Base-by-base conservation (phyloP, 2,329 filamentous ascomycete genomes). In the Xylariales sp. region DNA sequence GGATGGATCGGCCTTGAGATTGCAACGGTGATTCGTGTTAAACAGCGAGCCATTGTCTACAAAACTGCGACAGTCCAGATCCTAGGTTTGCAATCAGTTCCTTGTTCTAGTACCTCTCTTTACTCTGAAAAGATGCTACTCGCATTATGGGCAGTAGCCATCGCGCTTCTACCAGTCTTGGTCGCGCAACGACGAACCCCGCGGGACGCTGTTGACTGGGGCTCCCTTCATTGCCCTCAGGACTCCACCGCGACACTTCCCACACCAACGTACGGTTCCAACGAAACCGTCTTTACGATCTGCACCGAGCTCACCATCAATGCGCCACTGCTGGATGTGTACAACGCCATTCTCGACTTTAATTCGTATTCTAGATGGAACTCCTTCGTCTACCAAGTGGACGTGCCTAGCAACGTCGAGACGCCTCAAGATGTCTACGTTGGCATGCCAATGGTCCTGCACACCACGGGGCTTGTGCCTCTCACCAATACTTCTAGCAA, bases 381-480 rank as follows among this genome's bases (percentile, higher is more conserved):
- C 45, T 45, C 47, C 6, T 59, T 57, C 44, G 51, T 57, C 24
- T 33, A 47, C 22, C 28, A 46, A 14, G 50, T 57, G 3, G 44
- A 28, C 2, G 36, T 56, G 4, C 51, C 55, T 1, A 19, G 45
- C 18, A 50, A 51, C 32, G 51, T 55, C 8, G 31, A 11, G 1
- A 57, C 53, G 2, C 51, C 55, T 3, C 33, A 28, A 3, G 50
- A 52, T 19, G 43, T 52, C 18, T 54, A 54, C 36, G 35, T 49
- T 7, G 49, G 47, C 24, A 56, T 57, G 52, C 31, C 44, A n/a
- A 57, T 57, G 55, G 38, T 20, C 4, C 50, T 59, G 19, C 51
- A 46, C 4, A 51, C 54, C 2, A 37, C 43, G 2, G 55, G 56
- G 2, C 38, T 59, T 4, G 21, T 53, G 12, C 43, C 43, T 9